Percentiles rank a stretch among this genome's conserved stretches.
These are phyloP conservation scores for Colletotrichum liriopes DNA, from an alignment of 2,329 filamentous ascomycete genomes.

Conservation along the genomic window DNA sequence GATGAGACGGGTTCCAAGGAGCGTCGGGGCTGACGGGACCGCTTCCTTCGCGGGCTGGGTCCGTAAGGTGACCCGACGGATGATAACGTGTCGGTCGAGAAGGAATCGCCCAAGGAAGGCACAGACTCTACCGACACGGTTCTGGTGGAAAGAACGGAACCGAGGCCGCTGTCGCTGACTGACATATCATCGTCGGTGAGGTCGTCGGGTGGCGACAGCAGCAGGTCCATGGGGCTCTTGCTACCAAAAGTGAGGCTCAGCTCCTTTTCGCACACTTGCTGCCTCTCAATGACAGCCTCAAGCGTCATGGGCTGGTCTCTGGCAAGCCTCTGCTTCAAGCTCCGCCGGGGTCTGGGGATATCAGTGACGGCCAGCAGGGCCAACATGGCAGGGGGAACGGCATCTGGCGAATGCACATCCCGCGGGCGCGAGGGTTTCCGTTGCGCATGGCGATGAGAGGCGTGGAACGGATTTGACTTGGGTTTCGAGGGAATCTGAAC, in stretches of 20 bases:
- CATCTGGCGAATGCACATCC: constrained; percentile 66
- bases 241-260: constrained; percentile 68
- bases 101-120: constrained; percentile 72
- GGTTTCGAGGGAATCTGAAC: constrained; percentile 69
- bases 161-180: constrained; percentile 67
- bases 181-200: constrained; percentile 62
- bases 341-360: constrained; percentile 67
- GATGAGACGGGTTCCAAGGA: constrained; percentile 70
- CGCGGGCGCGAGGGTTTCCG: constrained; percentile 54
- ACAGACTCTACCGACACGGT: constrained; percentile 74
- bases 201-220: constrained; percentile 74
- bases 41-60: constrained; percentile 52
- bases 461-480: constrained; percentile 56
- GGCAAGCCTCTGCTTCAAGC: constrained; percentile 48
- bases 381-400: constrained; percentile 72
- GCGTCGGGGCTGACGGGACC: constrained; percentile 59
- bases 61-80: constrained; percentile 66
- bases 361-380: constrained; percentile 74
- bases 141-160: constrained; percentile 68
- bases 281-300: constrained; percentile 69
- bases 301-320: constrained; percentile 62
- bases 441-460: constrained; percentile 57
- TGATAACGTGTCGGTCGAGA: constrained; percentile 64
- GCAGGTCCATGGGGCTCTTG: constrained; percentile 70
- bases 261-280: constrained; percentile 71